Conservation (phyloP, 768 basidiomycete species). For the Phanerochaete sordida region DNA sequence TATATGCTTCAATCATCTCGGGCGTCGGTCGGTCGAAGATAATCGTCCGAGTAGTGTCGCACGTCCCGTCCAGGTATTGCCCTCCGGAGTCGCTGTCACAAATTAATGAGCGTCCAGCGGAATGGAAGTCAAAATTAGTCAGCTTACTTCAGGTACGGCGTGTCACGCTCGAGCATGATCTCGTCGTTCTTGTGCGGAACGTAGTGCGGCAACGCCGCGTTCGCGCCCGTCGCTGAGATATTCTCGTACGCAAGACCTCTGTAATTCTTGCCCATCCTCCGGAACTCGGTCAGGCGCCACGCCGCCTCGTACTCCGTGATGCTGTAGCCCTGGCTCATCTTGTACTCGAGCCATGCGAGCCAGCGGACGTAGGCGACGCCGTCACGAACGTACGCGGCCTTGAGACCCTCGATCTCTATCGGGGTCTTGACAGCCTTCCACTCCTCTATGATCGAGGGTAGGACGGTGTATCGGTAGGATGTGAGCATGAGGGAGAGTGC, state of each 20-base stretch:
- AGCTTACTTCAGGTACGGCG: constrained; percentile 86
- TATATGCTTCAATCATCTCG: constrained; percentile 90
- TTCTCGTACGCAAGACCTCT: constrained; percentile 87
- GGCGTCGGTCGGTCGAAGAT: constrained; percentile 85
- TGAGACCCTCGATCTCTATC: constrained; percentile 78
- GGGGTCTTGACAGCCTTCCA: constrained; percentile 89
- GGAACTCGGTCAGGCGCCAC: constrained; percentile 74
- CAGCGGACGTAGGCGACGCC: constrained; percentile 82
- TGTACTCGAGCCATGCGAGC: constrained; percentile 88
- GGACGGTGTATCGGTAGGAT: constrained; percentile 73
- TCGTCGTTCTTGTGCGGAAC: constrained; percentile 67
- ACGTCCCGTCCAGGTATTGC: constrained; percentile 87
- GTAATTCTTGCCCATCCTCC: constrained; percentile 67
- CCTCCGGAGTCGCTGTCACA: constrained; percentile 82
- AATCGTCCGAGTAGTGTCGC: constrained; percentile 77
- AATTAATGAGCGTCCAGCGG: not conserved
- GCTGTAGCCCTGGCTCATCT: constrained; percentile 70
- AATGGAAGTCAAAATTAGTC: constrained; percentile 8
- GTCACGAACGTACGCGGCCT: constrained; percentile 84
- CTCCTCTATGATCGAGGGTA: constrained; percentile 65
- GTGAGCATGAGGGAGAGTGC: constrained; percentile 85
- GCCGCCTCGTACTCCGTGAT: constrained; percentile 94
- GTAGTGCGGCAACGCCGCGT: constrained; percentile 96
- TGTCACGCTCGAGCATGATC: constrained; percentile 69
- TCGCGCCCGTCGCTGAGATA: constrained; percentile 85